A percentile compares a stretch with the other conserved stretches of the same genome.
Evolutionary conservation across 2,329 filamentous ascomycete species (phyloP).

Genomic region (Diaporthe citri): DNA sequence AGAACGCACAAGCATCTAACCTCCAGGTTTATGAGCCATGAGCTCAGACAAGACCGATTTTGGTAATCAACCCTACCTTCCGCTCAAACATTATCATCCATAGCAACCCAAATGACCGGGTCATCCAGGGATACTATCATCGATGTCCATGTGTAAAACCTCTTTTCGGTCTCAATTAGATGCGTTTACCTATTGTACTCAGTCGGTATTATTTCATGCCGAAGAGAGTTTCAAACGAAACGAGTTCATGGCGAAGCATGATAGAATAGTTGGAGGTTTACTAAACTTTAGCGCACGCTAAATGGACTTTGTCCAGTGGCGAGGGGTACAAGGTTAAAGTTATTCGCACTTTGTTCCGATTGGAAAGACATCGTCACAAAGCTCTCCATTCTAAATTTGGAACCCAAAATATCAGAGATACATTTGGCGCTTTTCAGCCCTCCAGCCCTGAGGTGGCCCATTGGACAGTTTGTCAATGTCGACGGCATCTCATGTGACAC

Average conservation of each 20-base stretch:
- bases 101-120: background rate
- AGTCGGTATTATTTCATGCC: background rate
- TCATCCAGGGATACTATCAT: background rate
- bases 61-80: background rate
- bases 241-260: background rate
- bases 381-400: background rate
- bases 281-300: background rate
- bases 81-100: background rate
- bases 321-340: background rate
- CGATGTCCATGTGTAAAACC: background rate
- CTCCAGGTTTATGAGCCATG: background rate
- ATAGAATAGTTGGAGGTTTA: background rate
- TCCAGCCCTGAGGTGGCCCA: no score
- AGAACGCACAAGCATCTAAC: background rate
- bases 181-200: background rate
- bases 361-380: background rate
- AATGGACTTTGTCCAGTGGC: background rate
- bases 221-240: background rate
- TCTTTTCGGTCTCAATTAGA: background rate
- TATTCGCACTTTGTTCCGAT: background rate
- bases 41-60: no score
- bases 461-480: background rate
- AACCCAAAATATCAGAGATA: background rate
- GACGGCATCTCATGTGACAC: no score
- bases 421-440: background rate